A percentile compares a stretch with the other conserved stretches of the same genome.
Conservation (phyloP, 148 eudicot genomes). For the Silene uniflora region DNA sequence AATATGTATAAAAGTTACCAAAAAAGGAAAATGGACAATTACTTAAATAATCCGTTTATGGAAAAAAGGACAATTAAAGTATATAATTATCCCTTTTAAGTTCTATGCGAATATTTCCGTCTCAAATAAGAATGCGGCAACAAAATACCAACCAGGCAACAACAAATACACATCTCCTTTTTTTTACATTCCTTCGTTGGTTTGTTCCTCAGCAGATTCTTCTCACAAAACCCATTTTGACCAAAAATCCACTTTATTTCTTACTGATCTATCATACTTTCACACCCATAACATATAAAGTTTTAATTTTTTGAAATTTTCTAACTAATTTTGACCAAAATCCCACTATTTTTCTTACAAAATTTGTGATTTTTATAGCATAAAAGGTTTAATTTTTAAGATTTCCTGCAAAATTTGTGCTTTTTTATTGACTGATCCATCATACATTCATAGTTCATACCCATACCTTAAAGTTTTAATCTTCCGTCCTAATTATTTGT, state of each 20-base stretch:
- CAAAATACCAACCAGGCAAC: neutral
- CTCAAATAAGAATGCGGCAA: no score
- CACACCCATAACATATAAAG: neutral
- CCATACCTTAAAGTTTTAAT: neutral
- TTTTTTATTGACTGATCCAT: neutral
- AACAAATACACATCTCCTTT: neutral
- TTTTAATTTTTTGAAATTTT: neutral
- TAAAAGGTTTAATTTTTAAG: no score
- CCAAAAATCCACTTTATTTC: neutral
- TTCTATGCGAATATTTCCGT: no score
- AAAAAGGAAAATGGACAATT: no score
- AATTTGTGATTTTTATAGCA: no score
- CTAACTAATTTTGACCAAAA: neutral
- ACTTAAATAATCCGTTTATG: no score
- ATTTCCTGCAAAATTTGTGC: neutral
- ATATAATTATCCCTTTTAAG: no score
- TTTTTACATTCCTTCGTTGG: neutral
- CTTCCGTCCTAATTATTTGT: no score
- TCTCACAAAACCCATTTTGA: slow-evolving; percentile 1
- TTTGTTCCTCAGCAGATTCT: neutral
- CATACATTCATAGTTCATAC: neutral
- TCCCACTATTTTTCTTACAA: no score
- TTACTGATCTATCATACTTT: neutral
- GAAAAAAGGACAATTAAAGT: no score
- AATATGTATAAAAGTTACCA: no score